Evolutionary conservation across 495 filamentous ascomycete species (phyloP).

Genomic region (Recurvomyces mirabilis): DNA sequence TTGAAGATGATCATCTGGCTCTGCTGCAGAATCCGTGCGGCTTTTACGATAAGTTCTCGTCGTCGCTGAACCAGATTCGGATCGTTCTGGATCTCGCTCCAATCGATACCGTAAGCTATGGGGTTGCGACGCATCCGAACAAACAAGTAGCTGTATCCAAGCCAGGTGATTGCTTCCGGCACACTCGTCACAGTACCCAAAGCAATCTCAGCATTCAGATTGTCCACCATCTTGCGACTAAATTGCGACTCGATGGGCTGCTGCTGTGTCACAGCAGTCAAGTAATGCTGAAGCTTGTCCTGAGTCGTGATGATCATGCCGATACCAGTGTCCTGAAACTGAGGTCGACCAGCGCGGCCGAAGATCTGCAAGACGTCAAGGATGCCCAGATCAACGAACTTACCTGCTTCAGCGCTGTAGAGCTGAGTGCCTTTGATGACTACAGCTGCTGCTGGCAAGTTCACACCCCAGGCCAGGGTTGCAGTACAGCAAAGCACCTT

Average conservation of each 20-base stretch:
- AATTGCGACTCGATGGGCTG: constrained; percentile 93
- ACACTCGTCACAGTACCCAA: constrained; percentile 93
- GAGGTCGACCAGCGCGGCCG: constrained; percentile 90
- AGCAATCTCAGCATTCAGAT: constrained; percentile 89
- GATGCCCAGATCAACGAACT: constrained; percentile 93
- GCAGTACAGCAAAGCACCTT: constrained; percentile 98
- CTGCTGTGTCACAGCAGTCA: constrained; percentile 85
- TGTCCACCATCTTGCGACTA: constrained; percentile 83
- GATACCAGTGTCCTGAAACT: constrained; percentile 91
- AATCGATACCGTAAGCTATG: constrained; percentile 89
- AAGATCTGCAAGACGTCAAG: constrained; percentile 98
- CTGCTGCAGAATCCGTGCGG: constrained; percentile 70
- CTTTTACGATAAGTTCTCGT: constrained; percentile 72
- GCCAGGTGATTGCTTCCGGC: constrained; percentile 88
- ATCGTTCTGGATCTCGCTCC: constrained; percentile 79
- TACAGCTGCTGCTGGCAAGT: constrained; percentile 91
- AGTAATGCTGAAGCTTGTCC: constrained; percentile 86
- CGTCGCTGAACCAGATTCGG: constrained; percentile 72
- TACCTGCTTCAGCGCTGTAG: constrained; percentile 90
- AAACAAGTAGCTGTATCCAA: constrained; percentile 94
- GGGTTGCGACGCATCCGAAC: constrained; percentile 92
- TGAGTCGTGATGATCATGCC: constrained; percentile 93
- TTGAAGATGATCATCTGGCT: constrained; percentile 99
- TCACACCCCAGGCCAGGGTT: constrained; percentile 97
- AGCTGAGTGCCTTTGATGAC: constrained; percentile 97